Evolutionary conservation across 73 alveolate genomes (phyloP).

Genomic region (Effrenium voratum): DNA sequence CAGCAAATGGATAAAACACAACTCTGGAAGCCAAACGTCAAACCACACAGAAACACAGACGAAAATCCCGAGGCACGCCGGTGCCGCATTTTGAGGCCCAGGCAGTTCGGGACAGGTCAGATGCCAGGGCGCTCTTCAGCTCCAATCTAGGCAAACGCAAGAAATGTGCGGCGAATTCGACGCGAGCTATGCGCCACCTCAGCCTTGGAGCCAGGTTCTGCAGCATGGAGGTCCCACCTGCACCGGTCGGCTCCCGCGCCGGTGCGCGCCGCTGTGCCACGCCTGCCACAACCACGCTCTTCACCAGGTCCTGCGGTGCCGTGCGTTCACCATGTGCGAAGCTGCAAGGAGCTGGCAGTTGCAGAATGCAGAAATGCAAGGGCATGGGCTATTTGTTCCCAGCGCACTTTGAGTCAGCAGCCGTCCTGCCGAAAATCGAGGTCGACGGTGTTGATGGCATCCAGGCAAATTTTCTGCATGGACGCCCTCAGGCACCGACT

Average conservation of each 20-base stretch:
- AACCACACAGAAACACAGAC: not conserved
- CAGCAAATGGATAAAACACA: too few relatives aligned
- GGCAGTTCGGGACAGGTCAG: slow-evolving; percentile 54
- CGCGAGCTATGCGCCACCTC: slow-evolving; percentile 4
- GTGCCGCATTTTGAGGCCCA: not conserved
- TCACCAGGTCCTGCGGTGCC: slow-evolving; percentile 95
- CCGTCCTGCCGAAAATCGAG: slow-evolving; percentile 96
- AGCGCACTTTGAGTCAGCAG: not conserved
- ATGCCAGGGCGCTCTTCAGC: slow-evolving; percentile 59
- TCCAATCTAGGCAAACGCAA: slow-evolving; percentile 45
- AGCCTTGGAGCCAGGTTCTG: slow-evolving; percentile 95
- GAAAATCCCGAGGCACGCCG: not conserved
- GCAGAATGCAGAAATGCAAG: not conserved
- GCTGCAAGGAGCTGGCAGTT: not conserved
- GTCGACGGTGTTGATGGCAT: slow-evolving; percentile 97
- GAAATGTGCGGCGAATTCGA: too few relatives aligned
- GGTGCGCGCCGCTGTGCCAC: not conserved
- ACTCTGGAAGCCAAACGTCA: too few relatives aligned
- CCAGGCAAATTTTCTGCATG: slow-evolving; percentile 97
- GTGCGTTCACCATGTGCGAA: not conserved
- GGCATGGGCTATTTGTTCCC: not conserved
- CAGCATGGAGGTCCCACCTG: slow-evolving; percentile 97
- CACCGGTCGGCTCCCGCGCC: not conserved
- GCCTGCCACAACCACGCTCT: slow-evolving; percentile 97
- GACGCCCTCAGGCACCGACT: slow-evolving; percentile 67